A percentile compares a stretch with the other conserved stretches of the same genome.
These are phyloP conservation scores for Ceratobasidium sp. DNA, from an alignment of 1,284 basidiomycete species.

Conservation along the genomic window DNA sequence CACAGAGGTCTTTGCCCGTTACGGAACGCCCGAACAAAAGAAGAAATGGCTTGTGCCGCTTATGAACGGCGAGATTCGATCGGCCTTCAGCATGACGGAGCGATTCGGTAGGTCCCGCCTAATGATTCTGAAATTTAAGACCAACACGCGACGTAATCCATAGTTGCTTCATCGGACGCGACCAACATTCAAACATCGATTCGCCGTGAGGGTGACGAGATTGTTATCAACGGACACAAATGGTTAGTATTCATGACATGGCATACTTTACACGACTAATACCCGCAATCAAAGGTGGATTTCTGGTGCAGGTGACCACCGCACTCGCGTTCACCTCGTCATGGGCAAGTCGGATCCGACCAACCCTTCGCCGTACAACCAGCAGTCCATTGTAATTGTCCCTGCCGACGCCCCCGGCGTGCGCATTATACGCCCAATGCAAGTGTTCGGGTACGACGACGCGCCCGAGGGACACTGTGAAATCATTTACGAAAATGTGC, in stretches of 20 bases:
- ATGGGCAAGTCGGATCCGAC: slow-evolving; percentile 88
- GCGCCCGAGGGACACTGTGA: slow-evolving; percentile 97
- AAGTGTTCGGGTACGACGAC: slow-evolving; percentile 92
- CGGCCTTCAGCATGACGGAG: slow-evolving; percentile 95
- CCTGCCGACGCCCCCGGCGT: slow-evolving; percentile 88
- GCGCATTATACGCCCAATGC: slow-evolving; percentile 88
- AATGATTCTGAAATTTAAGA: neutral
- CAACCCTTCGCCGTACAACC: slow-evolving; percentile 74
- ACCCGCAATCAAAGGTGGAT: slow-evolving; percentile 74
- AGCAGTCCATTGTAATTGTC: slow-evolving; percentile 94
- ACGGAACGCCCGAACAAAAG: slow-evolving; percentile 89
- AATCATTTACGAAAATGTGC: slow-evolving; percentile 92
- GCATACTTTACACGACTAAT: slow-evolving; percentile 7
- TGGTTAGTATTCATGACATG: slow-evolving; percentile 62
- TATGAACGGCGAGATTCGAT: slow-evolving; percentile 91
- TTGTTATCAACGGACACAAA: slow-evolving; percentile 96
- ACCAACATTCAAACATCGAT: slow-evolving; percentile 95
- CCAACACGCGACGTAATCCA: neutral
- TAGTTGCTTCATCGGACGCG: slow-evolving; percentile 94
- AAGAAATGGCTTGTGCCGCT: slow-evolving; percentile 88
- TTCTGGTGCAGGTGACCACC: slow-evolving; percentile 94
- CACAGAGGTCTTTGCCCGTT: slow-evolving; percentile 93
- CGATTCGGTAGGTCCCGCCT: slow-evolving; percentile 66
- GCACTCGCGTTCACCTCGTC: slow-evolving; percentile 88
- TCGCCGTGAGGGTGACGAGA: slow-evolving; percentile 82